Base-by-base conservation (phyloP, 345 rosid genomes). In the Brassica napus region DNA sequence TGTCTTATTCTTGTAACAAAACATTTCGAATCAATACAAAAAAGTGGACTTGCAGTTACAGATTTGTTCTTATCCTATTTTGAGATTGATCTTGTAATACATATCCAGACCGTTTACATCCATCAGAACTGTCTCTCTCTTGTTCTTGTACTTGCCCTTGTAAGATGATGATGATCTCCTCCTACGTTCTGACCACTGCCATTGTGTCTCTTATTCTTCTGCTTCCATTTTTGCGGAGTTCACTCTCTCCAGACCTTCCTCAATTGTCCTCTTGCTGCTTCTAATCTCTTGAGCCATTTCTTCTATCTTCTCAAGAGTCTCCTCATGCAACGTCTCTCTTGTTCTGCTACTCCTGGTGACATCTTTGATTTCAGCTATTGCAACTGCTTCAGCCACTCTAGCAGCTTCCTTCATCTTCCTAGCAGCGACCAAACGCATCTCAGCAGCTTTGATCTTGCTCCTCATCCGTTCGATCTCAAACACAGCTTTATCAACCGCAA, bases 381-480 rank as follows among this genome's bases (percentile, higher is more conserved):
- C 97, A 73, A 89, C 83, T 14, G 92, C 94, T 84, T 94, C 97
- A 28, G 91, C 87, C 1, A 92, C 97, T 83, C 88, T 91, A 63
- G 97, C 97, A 7, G 97, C 98, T 86, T 91, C 86, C 81, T 87
- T 92, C 97, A 94, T 90, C 82, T 92, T 94, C 66, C 84, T 85
- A 37, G 95, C 97, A 12, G 97, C 97, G 24, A 87, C 30, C 81
- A 91, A 76, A 83, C 93, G 88, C 80, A 86, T 82, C 88, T 92
- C 93, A 3, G 94, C 93, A 47, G 92, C 81, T 74, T 85, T 83
- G n/a, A 94, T 91, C 86, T 82, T 88, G 7, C 71, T 78, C 77
- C 84, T 87, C 21, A 90, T 89, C 55, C 78, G 86, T 76, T 94
- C 90, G 24, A 91, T 88, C 75, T 92, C 95, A 10, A 88, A 85